phyloP scores from a whole-genome alignment of 2,329 filamentous ascomycete genomes.

The Penicillium griseofulvum region DNA sequence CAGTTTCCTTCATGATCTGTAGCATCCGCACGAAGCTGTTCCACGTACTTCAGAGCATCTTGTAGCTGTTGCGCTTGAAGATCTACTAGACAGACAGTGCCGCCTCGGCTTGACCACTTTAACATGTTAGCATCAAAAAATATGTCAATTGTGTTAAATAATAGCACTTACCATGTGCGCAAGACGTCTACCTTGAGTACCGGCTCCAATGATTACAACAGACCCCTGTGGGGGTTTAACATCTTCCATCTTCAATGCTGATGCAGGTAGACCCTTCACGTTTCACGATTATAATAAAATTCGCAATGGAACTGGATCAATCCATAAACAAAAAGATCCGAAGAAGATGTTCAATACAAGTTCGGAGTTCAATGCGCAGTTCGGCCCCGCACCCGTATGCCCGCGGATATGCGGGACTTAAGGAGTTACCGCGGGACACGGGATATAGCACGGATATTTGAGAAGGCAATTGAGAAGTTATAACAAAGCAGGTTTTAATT shows the following conservation, averaged over 20 bases:
- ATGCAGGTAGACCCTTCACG: too few species aligned
- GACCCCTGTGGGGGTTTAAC: not conserved
- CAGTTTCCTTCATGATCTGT: constrained; percentile 11
- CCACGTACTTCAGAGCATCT: constrained; percentile 28
- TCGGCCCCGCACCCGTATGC: not conserved
- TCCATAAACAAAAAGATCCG: not conserved
- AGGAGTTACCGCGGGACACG: not conserved
- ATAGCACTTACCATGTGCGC: constrained; percentile 35
- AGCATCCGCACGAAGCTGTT: constrained; percentile 23
- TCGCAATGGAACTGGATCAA: not conserved
- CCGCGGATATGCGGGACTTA: not conserved
- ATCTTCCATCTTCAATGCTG: not conserved
- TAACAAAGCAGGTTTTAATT: not conserved
- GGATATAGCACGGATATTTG: not conserved
- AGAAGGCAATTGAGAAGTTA: not conserved
- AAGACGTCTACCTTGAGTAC: constrained; percentile 37
- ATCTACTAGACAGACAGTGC: constrained; percentile 34
- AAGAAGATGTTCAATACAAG: not conserved
- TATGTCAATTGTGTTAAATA: not conserved
- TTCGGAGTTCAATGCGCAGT: not conserved
- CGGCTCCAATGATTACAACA: constrained; percentile 28
- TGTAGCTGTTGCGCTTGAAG: constrained; percentile 28
- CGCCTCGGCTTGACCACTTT: constrained; percentile 37
- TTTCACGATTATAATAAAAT: not conserved
- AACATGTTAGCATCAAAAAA: not conserved